Conservation (phyloP, 108 stramenopile genomes). For the Skeletonema potamos region DNA sequence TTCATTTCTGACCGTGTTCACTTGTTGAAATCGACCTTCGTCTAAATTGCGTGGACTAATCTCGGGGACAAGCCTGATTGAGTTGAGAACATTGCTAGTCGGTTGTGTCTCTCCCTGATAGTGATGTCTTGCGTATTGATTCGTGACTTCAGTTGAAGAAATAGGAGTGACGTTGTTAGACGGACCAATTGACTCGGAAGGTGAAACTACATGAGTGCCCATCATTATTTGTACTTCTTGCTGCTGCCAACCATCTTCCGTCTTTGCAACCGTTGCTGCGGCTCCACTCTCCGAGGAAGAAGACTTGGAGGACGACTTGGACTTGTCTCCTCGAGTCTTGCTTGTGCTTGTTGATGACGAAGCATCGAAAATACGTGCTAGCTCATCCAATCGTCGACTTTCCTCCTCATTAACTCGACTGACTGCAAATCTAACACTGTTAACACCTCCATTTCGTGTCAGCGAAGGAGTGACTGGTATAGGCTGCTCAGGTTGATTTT, state of each 20-base stretch:
- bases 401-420: slow-evolving; percentile 19
- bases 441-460: not conserved
- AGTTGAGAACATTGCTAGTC: not conserved
- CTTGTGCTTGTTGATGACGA: slow-evolving; percentile 2
- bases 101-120: slow-evolving; percentile 3
- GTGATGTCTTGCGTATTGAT: not conserved
- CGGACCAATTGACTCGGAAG: not conserved
- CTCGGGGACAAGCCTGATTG: not conserved
- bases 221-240: not conserved
- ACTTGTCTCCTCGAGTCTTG: not conserved
- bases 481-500: not conserved
- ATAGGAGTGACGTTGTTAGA: not conserved
- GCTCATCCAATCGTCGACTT: slow-evolving; percentile 36
- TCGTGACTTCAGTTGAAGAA: not conserved
- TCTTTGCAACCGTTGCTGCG: not conserved
- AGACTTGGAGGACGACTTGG: not conserved
- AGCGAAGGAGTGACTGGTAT: slow-evolving; percentile 4
- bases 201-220: not conserved
- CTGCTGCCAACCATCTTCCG: not conserved
- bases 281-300: not conserved
- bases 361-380: slow-evolving; percentile 26
- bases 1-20: not conserved
- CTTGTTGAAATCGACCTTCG: not conserved
- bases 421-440: slow-evolving; percentile 1
- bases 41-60: not conserved